Evolutionary conservation across 208 protist genomes (phyloP), one percentile per base, ranked within the genome.

Genomic region (Porcisia deanei): DNA sequence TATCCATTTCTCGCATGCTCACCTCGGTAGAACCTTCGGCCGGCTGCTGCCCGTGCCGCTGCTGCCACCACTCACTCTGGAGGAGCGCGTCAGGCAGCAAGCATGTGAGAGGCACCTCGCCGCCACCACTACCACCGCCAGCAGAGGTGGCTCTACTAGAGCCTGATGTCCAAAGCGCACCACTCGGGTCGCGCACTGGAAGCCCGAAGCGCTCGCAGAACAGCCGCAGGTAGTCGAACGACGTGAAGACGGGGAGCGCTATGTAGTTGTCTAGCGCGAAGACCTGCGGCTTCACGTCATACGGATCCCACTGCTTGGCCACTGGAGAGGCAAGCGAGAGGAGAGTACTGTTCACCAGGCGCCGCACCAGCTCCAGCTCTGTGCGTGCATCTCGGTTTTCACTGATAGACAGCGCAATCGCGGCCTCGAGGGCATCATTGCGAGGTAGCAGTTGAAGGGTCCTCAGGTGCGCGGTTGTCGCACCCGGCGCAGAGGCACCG

Each of bases 201-300:
- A 96, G 92, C 12, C 78, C 76, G 71, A 94, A 94, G 12, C 77
- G 76, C 45, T 73, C 64, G 57, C 93, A 97, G 63, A 97, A 97
- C n/a, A 87, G 79, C 41, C 75, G 82, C 55, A 97, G 53, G 65
- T 95, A 94, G 54, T 85, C 81, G 34, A 94, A 34, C 9, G 89
- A 95, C 12, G 90, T 96, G 74, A 97, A 97, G 41, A 97, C 93
- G n/a, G 93, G 93, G 22, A 97, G 83, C 30, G 88, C 91, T 57
- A 97, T 79, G 85, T 94, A 95, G 30, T 80, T 91, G 69, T 94
- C 88, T 10, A 97, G 72, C 9, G 93, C 93, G 66, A 97, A 97
- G 18, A 94, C 87, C 79, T 97, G 93, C 73, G 93, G 91, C 81
- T 95, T 94, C 25, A 93, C 88, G 61, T 95, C 93, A 77, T 94